A percentile compares a stretch with the other conserved stretches of the same genome.
Evolutionary conservation across 139 green algal species (phyloP).

Genomic region (Tetraselmis chui): DNA sequence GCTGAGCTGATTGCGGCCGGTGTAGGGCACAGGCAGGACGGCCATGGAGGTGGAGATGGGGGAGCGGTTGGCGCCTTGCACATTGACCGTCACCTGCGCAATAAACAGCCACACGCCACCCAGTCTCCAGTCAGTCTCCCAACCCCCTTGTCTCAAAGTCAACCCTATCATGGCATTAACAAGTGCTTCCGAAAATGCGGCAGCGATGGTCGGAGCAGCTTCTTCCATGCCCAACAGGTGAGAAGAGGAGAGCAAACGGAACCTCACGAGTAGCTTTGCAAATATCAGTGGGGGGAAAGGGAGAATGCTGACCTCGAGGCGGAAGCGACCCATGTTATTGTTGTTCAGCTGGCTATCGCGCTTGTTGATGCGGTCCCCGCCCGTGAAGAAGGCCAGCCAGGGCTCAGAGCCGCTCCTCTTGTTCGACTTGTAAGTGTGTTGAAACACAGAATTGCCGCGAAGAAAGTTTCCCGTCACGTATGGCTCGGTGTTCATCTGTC

Average conservation of each 20-base stretch:
- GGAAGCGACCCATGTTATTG: slow-evolving; percentile 6
- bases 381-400: slow-evolving; percentile 13
- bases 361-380: slow-evolving; percentile 3
- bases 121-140: no score
- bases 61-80: slow-evolving; percentile 1
- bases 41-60: slow-evolving; percentile 3
- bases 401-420: slow-evolving; percentile 1
- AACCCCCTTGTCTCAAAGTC: no score
- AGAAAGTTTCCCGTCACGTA: slow-evolving; percentile 9
- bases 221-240: no score
- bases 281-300: not conserved
- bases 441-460: not conserved
- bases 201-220: no score
- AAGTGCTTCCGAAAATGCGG: no score
- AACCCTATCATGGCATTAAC: no score
- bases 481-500: slow-evolving; percentile 1
- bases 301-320: slow-evolving; percentile 3
- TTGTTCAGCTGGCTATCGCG: not conserved
- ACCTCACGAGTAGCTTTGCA: no score
- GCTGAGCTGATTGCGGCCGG: not conserved
- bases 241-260: no score
- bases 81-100: not conserved
- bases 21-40: slow-evolving; percentile 11
- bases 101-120: no score
- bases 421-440: not conserved